A percentile compares a stretch with the other conserved stretches of the same genome.
phyloP scores from a whole-genome alignment of 2,329 filamentous ascomycete genomes.

The Pseudogymnoascus sp. region DNA sequence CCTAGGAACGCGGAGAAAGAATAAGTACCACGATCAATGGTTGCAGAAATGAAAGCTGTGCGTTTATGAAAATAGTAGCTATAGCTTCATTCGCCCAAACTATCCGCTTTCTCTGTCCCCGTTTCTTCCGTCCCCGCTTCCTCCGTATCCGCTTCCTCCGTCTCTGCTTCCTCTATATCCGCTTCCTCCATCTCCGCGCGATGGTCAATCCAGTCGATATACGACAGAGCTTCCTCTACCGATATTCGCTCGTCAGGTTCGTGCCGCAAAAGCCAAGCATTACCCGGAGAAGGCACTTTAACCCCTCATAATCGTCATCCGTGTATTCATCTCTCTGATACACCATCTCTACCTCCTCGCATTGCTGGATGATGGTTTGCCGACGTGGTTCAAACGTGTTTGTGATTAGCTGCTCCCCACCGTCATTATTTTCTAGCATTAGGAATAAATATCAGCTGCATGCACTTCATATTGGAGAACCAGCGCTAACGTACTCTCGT shows the following conservation, averaged over 20 bases:
- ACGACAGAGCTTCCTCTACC: neutral
- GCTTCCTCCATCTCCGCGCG: neutral
- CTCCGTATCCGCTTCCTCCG: neutral
- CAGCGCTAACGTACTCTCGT: neutral
- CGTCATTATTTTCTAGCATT: neutral
- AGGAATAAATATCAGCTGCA: neutral
- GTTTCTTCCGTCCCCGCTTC: neutral
- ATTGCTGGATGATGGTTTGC: neutral
- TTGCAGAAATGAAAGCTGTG: neutral
- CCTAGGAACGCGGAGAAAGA: neutral
- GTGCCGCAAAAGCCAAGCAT: neutral
- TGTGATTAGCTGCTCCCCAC: neutral
- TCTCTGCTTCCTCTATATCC: neutral
- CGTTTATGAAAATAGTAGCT: neutral
- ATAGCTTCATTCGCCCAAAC: neutral
- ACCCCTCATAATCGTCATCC: neutral
- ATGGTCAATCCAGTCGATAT: neutral
- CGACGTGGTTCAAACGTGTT: neutral
- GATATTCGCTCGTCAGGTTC: neutral
- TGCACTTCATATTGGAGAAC: neutral
- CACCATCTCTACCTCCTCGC: neutral
- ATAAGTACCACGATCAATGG: neutral
- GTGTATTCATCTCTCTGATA: neutral
- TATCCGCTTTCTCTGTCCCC: neutral
- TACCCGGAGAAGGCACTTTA: neutral